Conservation (phyloP, 208 protist species). For the Trypanosoma lewisi region DNA sequence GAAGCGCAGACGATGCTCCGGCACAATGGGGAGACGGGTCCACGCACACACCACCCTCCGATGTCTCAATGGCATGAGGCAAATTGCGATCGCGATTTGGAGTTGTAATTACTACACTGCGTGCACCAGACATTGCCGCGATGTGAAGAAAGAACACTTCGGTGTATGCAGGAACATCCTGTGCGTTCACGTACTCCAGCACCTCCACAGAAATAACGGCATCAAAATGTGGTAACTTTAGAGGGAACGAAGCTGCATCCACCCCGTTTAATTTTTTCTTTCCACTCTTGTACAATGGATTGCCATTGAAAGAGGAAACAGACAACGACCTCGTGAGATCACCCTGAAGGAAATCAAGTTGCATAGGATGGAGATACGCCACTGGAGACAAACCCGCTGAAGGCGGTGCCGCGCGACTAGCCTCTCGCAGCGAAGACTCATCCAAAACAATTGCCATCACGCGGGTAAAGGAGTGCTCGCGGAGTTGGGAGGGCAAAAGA, state of each 20-base stretch:
- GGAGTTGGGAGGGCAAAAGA: constrained; percentile 32
- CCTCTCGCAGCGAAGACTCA: constrained; percentile 15
- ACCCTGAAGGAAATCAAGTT: constrained; percentile 38
- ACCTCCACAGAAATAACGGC: constrained; percentile 62
- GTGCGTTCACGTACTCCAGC: constrained; percentile 46
- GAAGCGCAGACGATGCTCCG: not conserved
- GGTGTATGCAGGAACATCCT: constrained; percentile 43
- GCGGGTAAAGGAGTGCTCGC: constrained; percentile 22
- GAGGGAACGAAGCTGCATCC: not conserved
- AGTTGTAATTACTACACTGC: constrained; percentile 47
- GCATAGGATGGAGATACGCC: constrained; percentile 25
- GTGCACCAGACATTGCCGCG: constrained; percentile 25
- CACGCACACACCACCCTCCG: not conserved
- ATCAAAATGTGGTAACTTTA: constrained; percentile 21
- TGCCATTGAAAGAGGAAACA: not conserved
- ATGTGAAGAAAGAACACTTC: constrained; percentile 45
- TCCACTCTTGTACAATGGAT: not conserved
- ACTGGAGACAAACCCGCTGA: constrained; percentile 7
- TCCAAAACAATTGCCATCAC: constrained; percentile 42
- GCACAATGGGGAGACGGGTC: not conserved
- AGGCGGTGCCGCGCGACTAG: constrained; percentile 8
- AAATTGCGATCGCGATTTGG: constrained; percentile 51
- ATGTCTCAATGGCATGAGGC: not conserved
- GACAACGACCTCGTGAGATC: constrained; percentile 34
- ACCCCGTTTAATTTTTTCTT: not conserved